A percentile compares a stretch with the other conserved stretches of the same genome.
phyloP scores from a whole-genome alignment of 208 protist genomes.

The Trypanosomatidae sp. region DNA sequence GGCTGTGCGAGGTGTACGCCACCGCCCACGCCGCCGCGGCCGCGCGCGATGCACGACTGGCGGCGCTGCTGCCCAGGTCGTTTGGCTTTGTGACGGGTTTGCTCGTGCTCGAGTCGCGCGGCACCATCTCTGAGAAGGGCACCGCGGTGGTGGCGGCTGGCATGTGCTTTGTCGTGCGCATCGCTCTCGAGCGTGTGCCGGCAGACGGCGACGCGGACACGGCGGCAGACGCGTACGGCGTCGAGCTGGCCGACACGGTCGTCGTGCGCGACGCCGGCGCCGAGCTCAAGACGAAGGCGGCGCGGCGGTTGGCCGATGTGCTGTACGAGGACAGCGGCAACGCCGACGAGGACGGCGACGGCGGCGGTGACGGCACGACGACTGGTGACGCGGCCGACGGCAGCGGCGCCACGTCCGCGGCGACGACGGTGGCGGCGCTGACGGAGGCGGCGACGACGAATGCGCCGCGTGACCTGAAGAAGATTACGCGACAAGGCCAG shows the following conservation, averaged over 20 bases:
- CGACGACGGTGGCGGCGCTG: not conserved
- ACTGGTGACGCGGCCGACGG: not conserved
- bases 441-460: not conserved
- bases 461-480: constrained; percentile 28
- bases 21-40: constrained; percentile 27
- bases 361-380: constrained; percentile 2
- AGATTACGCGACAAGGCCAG: constrained; percentile 69
- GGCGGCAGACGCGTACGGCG: constrained; percentile 17
- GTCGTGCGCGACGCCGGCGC: constrained; percentile 38
- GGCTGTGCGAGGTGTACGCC: constrained; percentile 49
- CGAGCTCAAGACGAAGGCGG: constrained; percentile 59
- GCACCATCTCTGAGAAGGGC: constrained; percentile 70
- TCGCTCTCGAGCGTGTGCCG: constrained; percentile 43
- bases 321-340: constrained; percentile 38
- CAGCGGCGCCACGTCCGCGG: not conserved
- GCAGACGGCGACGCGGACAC: constrained; percentile 5
- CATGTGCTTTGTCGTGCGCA: constrained; percentile 79
- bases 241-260: constrained; percentile 78
- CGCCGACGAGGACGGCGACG: constrained; percentile 5
- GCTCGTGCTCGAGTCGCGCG: constrained; percentile 66
- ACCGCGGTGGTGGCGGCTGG: constrained; percentile 35
- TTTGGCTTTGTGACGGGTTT: constrained; percentile 78
- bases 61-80: constrained; percentile 27
- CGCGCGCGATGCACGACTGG: constrained; percentile 23
- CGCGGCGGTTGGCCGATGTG: constrained; percentile 51